Evolutionary conservation across 495 filamentous ascomycete species (phyloP), one percentile per base, ranked within the genome.

Genomic region (Bathelium albidoporum): DNA sequence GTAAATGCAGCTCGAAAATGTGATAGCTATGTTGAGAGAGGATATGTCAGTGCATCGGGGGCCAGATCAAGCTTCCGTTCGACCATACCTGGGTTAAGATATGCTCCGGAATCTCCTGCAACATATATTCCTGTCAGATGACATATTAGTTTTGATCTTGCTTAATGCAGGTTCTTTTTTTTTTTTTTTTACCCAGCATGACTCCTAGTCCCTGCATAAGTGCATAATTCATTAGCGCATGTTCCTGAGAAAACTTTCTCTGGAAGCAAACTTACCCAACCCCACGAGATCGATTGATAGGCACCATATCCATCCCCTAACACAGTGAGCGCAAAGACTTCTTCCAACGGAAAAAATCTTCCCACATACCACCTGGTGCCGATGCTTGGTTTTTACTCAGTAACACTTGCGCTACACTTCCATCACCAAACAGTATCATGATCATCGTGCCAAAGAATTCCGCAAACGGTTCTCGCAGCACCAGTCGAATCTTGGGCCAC

Each of bases 401-500:
- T 0, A 80, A 64, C 0, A 85, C 83, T 64, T 86, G 84, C 0
- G 84, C 84, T 31, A 87, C 80, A 32, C 69, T 76, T 1, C 84
- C 85, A 64, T 87, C 77, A 31, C 85, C 85, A 70, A 87, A 87
- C 26, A 87, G 72, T 59, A 87, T 75, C 63, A 87, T 59, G 22
- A 86, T 82, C 77, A 86, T 80, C 0, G 80, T 83, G 1, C 85
- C 85, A 59, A 83, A 81, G 73, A 87, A 86, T 59, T 88, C 85
- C 0, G 83, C 80, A 58, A 85, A 79, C 0, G 82, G 82, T 58
- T 85, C 83, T 58, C 78, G 74, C n/a, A 80, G 65, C 11, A 71
- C 64, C 2, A 72, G 72, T 20, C 82, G 73, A 22, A 83, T 72
- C 29, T 72, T 72, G 63, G 73, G 79, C 83, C 82, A 84, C 18